phyloP scores from a whole-genome alignment of 495 filamentous ascomycete species.

The Lepidopterella palustris region DNA sequence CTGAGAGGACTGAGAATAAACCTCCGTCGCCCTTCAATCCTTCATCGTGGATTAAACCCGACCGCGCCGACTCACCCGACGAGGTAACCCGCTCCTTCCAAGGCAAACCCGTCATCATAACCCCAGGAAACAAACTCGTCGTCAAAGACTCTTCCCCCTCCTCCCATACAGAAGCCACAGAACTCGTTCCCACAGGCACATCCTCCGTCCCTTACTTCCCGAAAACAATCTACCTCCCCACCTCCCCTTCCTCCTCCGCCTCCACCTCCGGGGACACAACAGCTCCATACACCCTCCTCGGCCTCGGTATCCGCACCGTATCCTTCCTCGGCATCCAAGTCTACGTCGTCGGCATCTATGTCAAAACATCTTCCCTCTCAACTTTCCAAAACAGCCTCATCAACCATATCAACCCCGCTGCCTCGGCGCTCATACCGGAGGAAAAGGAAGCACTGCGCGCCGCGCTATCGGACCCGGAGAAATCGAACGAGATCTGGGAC shows the following conservation, averaged over 20 bases:
- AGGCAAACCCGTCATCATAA: conserved; percentile 43
- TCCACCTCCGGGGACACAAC: conserved; percentile 15
- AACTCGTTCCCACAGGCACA: conserved; percentile 74
- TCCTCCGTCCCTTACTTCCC: conserved; percentile 79
- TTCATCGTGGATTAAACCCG: neutral
- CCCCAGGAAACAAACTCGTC: conserved; percentile 53
- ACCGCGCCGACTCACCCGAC: conserved; percentile 15
- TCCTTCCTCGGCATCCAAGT: conserved; percentile 87
- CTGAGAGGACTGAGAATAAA: conserved; percentile 21
- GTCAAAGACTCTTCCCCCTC: conserved; percentile 76
- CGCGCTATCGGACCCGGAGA: conserved; percentile 60
- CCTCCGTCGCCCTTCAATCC: conserved; percentile 27
- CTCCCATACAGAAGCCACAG: conserved; percentile 58
- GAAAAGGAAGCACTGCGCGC: conserved; percentile 68
- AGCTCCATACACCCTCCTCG: conserved; percentile 67
- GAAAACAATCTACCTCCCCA: conserved; percentile 56
- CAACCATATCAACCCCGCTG: conserved; percentile 42
- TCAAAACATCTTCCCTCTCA: conserved; percentile 68
- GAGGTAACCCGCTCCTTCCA: conserved; percentile 30
- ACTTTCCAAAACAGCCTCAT: conserved; percentile 52
- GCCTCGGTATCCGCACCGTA: conserved; percentile 80
- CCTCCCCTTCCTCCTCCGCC: conserved; percentile 37
- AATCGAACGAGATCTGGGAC: conserved; percentile 65
- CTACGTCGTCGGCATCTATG: conserved; percentile 88
- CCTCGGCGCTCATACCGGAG: conserved; percentile 69